Conservation (phyloP, 2,329 filamentous ascomycete genomes). For the Ramularia endophylla region DNA sequence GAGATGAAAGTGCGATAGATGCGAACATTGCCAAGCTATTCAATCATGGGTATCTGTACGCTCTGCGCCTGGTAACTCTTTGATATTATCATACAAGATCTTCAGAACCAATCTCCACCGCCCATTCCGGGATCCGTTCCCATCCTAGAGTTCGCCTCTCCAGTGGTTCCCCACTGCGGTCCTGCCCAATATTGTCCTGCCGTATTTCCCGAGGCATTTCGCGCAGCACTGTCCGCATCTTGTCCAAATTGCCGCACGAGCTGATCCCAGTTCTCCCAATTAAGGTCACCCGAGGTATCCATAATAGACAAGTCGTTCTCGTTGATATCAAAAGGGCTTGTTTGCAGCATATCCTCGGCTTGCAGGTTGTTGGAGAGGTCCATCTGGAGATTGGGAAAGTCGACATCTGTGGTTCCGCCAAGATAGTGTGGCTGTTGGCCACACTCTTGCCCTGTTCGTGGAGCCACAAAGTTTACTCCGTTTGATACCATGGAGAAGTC, state of each 20-base stretch:
- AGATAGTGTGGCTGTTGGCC: slow-evolving; percentile 8
- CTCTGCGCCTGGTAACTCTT: too few species aligned
- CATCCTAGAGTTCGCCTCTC: neutral
- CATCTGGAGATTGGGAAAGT: slow-evolving; percentile 13
- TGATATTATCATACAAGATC: too few species aligned
- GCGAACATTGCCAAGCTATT: too few species aligned
- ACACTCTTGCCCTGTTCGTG: slow-evolving; percentile 2
- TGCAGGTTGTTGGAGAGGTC: neutral
- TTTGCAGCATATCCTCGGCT: slow-evolving; percentile 11
- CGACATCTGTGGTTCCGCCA: slow-evolving; percentile 6
- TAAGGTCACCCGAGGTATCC: slow-evolving; percentile 36
- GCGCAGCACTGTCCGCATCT: slow-evolving; percentile 30
- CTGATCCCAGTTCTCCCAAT: slow-evolving; percentile 47
- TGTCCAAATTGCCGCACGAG: slow-evolving; percentile 43
- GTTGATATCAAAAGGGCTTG: slow-evolving; percentile 23
- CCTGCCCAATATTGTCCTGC: slow-evolving; percentile 1
- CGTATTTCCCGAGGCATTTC: slow-evolving; percentile 3
- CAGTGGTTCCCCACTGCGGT: neutral
- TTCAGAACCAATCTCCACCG: slow-evolving; percentile 3
- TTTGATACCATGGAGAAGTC: slow-evolving; percentile 1
- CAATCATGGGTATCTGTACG: too few species aligned
- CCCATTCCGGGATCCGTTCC: neutral
- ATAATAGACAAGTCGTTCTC: slow-evolving; percentile 25
- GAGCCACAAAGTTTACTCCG: slow-evolving; percentile 8
- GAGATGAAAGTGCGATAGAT: too few species aligned